Conservation (phyloP, 257 asterid species). For the Gentiana macrophylla region DNA sequence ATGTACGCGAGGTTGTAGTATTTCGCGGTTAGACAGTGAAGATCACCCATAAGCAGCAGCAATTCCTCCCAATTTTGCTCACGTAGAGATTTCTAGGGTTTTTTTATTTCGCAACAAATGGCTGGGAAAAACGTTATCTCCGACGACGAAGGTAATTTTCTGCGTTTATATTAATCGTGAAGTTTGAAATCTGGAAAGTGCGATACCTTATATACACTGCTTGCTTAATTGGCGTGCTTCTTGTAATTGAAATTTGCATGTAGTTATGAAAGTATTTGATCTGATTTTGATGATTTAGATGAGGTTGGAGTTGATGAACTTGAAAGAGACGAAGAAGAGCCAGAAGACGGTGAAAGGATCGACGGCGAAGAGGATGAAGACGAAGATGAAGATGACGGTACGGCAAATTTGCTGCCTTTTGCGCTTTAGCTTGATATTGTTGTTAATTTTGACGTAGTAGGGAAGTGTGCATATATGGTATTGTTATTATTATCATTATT, state of each 20-base stretch:
- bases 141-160: constrained; percentile 66
- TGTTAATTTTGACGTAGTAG: neutral
- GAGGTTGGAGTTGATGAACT: constrained; percentile 60
- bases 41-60: too few species aligned
- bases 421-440: neutral
- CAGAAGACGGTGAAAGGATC: constrained; percentile 34
- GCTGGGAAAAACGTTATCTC: constrained; percentile 59
- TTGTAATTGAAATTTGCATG: neutral
- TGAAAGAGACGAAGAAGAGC: constrained; percentile 67
- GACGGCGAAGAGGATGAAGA: constrained; percentile 55
- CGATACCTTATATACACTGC: neutral
- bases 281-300: constrained; percentile 24
- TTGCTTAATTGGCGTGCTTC: neutral
- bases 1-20: too few species aligned
- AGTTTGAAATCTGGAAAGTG: neutral
- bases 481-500: neutral
- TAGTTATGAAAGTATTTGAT: neutral
- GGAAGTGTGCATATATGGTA: constrained; percentile 1
- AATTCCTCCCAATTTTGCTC: too few species aligned
- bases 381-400: constrained; percentile 87
- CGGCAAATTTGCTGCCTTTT: neutral
- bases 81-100: too few species aligned
- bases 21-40: too few species aligned
- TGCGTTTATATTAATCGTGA: neutral
- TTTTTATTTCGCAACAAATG: constrained; percentile 32